Percentiles rank a stretch among this genome's conserved stretches.
phyloP scores from a whole-genome alignment of 345 rosid genomes.

The Hypericum perforatum region DNA sequence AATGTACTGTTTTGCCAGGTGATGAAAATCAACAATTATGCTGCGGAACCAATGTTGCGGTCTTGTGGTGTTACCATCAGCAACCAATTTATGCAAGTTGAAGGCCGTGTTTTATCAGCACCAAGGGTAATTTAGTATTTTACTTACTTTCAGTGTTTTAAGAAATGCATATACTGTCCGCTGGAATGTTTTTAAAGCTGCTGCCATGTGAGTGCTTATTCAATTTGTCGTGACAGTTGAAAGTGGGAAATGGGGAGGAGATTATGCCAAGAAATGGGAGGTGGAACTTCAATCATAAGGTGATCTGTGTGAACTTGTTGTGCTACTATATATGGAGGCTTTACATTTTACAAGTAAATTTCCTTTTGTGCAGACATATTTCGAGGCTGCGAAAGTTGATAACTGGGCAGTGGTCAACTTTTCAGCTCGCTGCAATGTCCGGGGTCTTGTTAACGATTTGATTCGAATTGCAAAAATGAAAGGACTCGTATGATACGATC shows the following conservation, averaged over 20 bases:
- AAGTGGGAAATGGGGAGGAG: conserved; percentile 54
- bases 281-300: conserved; percentile 92
- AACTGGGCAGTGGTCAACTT: conserved; percentile 81
- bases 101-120: too few relatives aligned
- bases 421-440: conserved; percentile 74
- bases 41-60: too few relatives aligned
- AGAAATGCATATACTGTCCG: too few relatives aligned
- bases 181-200: too few relatives aligned
- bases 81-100: too few relatives aligned
- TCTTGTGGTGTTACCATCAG: too few relatives aligned
- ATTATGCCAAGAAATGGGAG: conserved; percentile 64
- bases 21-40: too few relatives aligned
- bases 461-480: conserved; percentile 61
- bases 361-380: conserved; percentile 37
- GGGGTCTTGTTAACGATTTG: conserved; percentile 63
- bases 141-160: too few relatives aligned
- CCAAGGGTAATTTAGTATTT: too few relatives aligned
- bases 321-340: not conserved
- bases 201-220: too few relatives aligned
- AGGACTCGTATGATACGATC: conserved; percentile 57
- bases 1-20: too few relatives aligned
- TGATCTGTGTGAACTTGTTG: conserved; percentile 11
- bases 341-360: conserved; percentile 1
- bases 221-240: conserved; percentile 44
- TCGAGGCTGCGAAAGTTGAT: conserved; percentile 33